phyloP scores from a whole-genome alignment of 495 filamentous ascomycete genomes.

The Penicillium cinerascens region DNA sequence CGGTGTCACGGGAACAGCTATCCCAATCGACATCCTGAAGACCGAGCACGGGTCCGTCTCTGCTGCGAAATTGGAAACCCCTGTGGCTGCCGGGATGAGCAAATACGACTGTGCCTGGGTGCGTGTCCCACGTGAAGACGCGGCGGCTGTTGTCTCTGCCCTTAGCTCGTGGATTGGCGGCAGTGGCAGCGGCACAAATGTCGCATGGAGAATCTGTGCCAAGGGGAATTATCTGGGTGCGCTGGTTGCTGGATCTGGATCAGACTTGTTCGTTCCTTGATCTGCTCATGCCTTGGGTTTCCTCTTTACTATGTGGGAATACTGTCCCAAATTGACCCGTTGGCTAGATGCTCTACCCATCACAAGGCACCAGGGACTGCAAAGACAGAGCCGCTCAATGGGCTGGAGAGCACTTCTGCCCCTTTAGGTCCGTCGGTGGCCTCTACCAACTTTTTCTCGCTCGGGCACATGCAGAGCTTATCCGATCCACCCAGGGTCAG shows the following conservation, averaged over 20 bases:
- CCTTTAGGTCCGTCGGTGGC: neutral
- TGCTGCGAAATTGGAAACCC: neutral
- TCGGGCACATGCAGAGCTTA: too few species aligned
- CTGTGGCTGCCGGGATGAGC: neutral
- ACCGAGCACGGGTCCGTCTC: constrained; percentile 31
- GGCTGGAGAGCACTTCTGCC: too few species aligned
- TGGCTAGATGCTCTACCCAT: neutral
- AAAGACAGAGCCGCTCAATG: neutral
- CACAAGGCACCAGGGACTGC: neutral
- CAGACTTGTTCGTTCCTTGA: constrained; percentile 40
- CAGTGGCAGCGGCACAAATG: constrained; percentile 31
- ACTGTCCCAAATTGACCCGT: neutral
- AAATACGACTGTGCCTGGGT: constrained; percentile 58
- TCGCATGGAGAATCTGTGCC: constrained; percentile 57
- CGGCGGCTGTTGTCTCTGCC: constrained; percentile 61
- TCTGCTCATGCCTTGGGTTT: neutral
- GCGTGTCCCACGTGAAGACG: constrained; percentile 68
- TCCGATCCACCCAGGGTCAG: too few species aligned
- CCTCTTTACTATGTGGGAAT: neutral
- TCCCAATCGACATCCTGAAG: constrained; percentile 77
- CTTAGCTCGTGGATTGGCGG: constrained; percentile 59
- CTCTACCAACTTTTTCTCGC: neutral
- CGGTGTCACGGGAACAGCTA: constrained; percentile 69
- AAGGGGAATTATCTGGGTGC: constrained; percentile 54
- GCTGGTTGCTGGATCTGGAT: constrained; percentile 41